Conservation (phyloP, 148 eudicot species). For the Simmondsia chinensis region DNA sequence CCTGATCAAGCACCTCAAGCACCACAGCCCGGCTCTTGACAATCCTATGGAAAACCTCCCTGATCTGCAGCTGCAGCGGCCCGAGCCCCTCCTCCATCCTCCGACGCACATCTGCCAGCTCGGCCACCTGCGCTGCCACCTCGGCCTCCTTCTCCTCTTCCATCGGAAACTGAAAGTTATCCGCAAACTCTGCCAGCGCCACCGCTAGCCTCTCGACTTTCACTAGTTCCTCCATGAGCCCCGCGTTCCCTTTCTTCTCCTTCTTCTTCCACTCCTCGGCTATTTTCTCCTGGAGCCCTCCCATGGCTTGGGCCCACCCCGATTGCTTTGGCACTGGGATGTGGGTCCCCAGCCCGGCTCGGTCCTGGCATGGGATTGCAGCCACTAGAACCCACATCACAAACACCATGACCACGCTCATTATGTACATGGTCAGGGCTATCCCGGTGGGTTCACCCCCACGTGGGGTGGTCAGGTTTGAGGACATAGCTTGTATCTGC, state of each 20-base stretch:
- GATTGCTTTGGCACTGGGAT: conserved; percentile 52
- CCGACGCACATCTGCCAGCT: conserved; percentile 52
- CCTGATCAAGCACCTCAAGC: conserved; percentile 73
- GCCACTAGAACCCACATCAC: conserved; percentile 86
- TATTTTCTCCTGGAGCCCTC: conserved; percentile 67
- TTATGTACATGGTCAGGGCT: conserved; percentile 54
- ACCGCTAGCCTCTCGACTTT: conserved; percentile 47
- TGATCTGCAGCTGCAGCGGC: conserved; percentile 56
- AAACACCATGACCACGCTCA: conserved; percentile 58
- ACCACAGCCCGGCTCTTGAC: conserved; percentile 65
- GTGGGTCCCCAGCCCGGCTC: conserved; percentile 60
- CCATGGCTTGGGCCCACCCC: conserved; percentile 55
- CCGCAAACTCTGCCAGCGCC: conserved; percentile 39
- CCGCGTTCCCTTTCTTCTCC: conserved; percentile 71
- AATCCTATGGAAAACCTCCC: conserved; percentile 88
- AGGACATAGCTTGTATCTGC: conserved; percentile 68
- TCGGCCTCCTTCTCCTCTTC: conserved; percentile 56
- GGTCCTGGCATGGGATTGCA: conserved; percentile 77
- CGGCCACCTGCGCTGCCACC: conserved; percentile 48
- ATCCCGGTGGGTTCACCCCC: conserved; percentile 58
- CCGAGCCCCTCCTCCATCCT: conserved; percentile 75
- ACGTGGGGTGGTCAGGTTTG: conserved; percentile 66
- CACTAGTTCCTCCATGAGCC: conserved; percentile 69
- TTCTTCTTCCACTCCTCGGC: conserved; percentile 90
- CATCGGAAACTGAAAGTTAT: conserved; percentile 56